phyloP scores from a whole-genome alignment of 805 yeast species.

The Lachancea nothofagi region DNA sequence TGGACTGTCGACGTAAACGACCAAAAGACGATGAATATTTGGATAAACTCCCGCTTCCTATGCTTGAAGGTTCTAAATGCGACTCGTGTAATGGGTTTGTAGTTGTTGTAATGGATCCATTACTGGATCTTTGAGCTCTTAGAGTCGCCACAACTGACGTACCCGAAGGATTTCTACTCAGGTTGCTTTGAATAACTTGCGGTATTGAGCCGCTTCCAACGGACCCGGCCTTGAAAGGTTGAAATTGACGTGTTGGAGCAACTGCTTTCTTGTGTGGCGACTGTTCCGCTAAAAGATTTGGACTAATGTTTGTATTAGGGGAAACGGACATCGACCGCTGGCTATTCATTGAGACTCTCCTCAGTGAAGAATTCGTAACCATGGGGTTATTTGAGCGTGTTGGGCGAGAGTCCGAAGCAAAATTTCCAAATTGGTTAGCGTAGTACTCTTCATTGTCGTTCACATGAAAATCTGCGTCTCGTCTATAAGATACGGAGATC shows the following conservation, averaged over 20 bases:
- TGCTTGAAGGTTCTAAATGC: slow-evolving; percentile 31
- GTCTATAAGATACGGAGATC: slow-evolving; percentile 74
- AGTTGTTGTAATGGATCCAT: slow-evolving; percentile 30
- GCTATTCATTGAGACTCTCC: slow-evolving; percentile 13
- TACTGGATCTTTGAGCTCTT: slow-evolving; percentile 38
- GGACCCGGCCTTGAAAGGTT: slow-evolving; percentile 37
- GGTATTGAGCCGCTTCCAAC: slow-evolving; percentile 27
- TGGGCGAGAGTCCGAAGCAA: background rate
- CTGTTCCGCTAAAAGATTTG: slow-evolving; percentile 17
- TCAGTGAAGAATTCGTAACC: slow-evolving; percentile 5
- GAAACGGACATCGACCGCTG: slow-evolving; percentile 24
- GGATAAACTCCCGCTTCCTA: slow-evolving; percentile 44
- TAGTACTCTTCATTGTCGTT: slow-evolving; percentile 49
- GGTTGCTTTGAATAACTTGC: slow-evolving; percentile 25
- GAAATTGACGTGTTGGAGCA: slow-evolving; percentile 25
- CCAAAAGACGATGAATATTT: slow-evolving; percentile 71
- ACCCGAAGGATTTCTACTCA: slow-evolving; percentile 41
- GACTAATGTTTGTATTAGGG: slow-evolving; percentile 20
- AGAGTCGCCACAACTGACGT: slow-evolving; percentile 38
- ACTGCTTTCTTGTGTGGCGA: slow-evolving; percentile 21
- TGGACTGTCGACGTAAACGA: slow-evolving; percentile 51
- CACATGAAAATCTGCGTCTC: slow-evolving; percentile 60
- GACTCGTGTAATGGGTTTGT: slow-evolving; percentile 18
- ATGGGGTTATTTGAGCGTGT: slow-evolving; percentile 1
- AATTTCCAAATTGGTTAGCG: slow-evolving; percentile 1